Percentiles rank a stretch among this genome's conserved stretches.
These are phyloP conservation scores for Penicillium freii DNA, from an alignment of 2,329 filamentous ascomycete genomes.

Conservation along the genomic window DNA sequence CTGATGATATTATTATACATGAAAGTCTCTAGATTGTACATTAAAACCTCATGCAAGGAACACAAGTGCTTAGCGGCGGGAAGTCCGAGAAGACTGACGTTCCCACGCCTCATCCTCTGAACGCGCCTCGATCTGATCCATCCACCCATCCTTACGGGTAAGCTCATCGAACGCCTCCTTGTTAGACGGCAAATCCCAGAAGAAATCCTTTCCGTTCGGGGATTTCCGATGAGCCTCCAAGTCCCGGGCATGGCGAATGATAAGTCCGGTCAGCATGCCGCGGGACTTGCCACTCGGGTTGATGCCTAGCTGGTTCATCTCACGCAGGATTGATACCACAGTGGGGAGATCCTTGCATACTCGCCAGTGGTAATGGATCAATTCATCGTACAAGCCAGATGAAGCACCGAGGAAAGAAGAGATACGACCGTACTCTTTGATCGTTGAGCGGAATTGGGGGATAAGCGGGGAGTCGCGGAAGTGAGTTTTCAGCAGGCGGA, in stretches of 20 bases:
- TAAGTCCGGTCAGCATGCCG: constrained; percentile 32
- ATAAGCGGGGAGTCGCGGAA: constrained; percentile 43
- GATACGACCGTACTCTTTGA: constrained; percentile 42
- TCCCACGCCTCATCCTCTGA: neutral
- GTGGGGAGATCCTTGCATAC: constrained; percentile 42
- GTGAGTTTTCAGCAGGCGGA: constrained; percentile 41
- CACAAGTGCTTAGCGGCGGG: neutral
- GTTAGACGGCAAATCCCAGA: constrained; percentile 36
- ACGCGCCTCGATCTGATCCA: constrained; percentile 19
- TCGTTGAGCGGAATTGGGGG: constrained; percentile 40
- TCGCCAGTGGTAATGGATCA: constrained; percentile 45
- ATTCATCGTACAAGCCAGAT: constrained; percentile 44
- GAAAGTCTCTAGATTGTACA: neutral
- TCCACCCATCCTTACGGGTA: constrained; percentile 28
- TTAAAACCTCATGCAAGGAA: neutral
- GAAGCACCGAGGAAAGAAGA: constrained; percentile 46
- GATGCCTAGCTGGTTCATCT: constrained; percentile 47
- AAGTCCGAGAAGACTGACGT: neutral
- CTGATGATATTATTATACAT: neutral
- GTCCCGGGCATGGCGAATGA: constrained; percentile 26
- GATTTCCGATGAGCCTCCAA: constrained; percentile 10
- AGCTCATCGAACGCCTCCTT: constrained; percentile 30
- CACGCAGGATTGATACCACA: constrained; percentile 40
- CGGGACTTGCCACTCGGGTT: constrained; percentile 37
- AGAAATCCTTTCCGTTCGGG: constrained; percentile 17